Evolutionary conservation across 2,329 filamentous ascomycete genomes (phyloP).

Genomic region (Penicillium freii): DNA sequence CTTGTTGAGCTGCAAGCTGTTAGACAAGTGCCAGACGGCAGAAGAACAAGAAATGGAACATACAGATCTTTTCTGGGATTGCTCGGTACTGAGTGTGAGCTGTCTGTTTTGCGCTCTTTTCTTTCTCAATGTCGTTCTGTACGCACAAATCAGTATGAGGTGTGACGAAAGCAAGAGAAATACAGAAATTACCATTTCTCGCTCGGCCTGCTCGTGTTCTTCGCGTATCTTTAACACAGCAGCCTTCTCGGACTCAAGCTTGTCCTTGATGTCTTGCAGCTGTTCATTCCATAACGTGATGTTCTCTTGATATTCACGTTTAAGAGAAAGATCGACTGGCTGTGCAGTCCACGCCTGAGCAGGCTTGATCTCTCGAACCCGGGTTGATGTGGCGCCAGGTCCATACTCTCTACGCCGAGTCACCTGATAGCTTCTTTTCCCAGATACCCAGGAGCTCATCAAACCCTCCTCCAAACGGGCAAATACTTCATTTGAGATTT

Average conservation of each 20-base stretch:
- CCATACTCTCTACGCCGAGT: slow-evolving; percentile 78
- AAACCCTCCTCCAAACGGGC: slow-evolving; percentile 59
- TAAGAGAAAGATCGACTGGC: slow-evolving; percentile 62
- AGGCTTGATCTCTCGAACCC: slow-evolving; percentile 58
- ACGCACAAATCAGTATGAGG: slow-evolving; percentile 11
- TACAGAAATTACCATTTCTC: slow-evolving; percentile 45
- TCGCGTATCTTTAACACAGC: slow-evolving; percentile 23
- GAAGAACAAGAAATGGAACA: slow-evolving; percentile 33
- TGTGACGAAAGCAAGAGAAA: background rate
- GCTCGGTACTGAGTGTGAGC: slow-evolving; percentile 63
- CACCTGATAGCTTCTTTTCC: slow-evolving; percentile 62
- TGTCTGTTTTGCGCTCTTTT: slow-evolving; percentile 68
- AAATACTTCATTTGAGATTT: slow-evolving; percentile 67
- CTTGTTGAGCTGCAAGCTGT: slow-evolving; percentile 40
- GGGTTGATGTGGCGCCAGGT: slow-evolving; percentile 67
- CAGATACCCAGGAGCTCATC: slow-evolving; percentile 69
- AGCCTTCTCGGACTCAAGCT: slow-evolving; percentile 31
- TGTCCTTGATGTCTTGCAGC: slow-evolving; percentile 35
- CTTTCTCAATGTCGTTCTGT: slow-evolving; percentile 42
- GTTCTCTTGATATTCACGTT: slow-evolving; percentile 58
- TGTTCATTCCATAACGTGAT: slow-evolving; percentile 45
- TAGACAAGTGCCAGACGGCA: slow-evolving; percentile 19
- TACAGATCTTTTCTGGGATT: slow-evolving; percentile 70
- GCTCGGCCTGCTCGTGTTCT: slow-evolving; percentile 24
- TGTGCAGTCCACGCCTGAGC: slow-evolving; percentile 75